Evolutionary conservation across 169 alveolate species (phyloP).

Genomic region (Plasmodium yoelii): DNA sequence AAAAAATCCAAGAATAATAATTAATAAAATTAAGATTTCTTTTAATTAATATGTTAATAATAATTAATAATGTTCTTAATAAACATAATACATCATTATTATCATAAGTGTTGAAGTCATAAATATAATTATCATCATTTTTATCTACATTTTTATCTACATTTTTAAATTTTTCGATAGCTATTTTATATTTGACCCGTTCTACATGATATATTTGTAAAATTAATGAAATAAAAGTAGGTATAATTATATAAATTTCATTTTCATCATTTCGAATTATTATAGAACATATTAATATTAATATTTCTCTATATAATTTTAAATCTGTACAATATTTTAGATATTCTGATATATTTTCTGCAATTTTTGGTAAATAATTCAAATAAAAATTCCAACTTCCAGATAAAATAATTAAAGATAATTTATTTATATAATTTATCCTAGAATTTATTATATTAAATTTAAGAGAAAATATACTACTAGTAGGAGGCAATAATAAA

Average conservation of each 20-base stretch:
- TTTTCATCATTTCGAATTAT: slow-evolving; percentile 72
- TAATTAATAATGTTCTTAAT: slow-evolving; percentile 49
- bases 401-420: slow-evolving; percentile 52
- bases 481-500: slow-evolving; percentile 50
- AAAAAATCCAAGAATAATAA: slow-evolving; percentile 71
- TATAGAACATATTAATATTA: slow-evolving; percentile 55
- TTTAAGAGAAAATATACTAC: slow-evolving; percentile 66
- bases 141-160: slow-evolving; percentile 29
- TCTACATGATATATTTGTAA: slow-evolving; percentile 76
- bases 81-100: slow-evolving; percentile 50
- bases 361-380: slow-evolving; percentile 66
- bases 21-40: slow-evolving; percentile 55
- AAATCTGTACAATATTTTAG: slow-evolving; percentile 60
- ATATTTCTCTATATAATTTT: slow-evolving; percentile 68
- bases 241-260: slow-evolving; percentile 74
- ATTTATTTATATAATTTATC: slow-evolving; percentile 71
- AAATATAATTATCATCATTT: slow-evolving; percentile 70
- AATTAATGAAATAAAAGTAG: slow-evolving; percentile 62
- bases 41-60: slow-evolving; percentile 54
- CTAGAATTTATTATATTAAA: slow-evolving; percentile 68
- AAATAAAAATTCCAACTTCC: slow-evolving; percentile 56
- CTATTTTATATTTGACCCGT: slow-evolving; percentile 45
- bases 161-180: slow-evolving; percentile 28
- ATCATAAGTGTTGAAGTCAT: slow-evolving; percentile 53
- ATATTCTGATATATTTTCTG: slow-evolving; percentile 74